Percentiles rank a stretch among this genome's conserved stretches.
Conservation (phyloP, 768 basidiomycete genomes). For the Hygrophorus pudorinus region DNA sequence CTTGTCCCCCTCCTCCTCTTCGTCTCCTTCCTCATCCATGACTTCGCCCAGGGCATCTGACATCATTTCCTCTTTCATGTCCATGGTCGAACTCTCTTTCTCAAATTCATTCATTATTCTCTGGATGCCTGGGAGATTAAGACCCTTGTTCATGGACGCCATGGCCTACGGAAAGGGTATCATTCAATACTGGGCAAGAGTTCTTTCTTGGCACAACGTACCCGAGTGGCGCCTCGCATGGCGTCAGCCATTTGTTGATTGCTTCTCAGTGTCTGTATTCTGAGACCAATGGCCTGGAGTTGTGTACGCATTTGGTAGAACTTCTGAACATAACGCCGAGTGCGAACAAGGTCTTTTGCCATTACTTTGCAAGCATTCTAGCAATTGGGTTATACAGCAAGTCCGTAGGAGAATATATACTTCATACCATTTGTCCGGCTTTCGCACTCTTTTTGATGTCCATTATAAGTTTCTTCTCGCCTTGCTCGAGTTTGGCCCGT, state of each 20-base stretch:
- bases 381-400: conserved; percentile 10
- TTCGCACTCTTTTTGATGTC: conserved; percentile 98
- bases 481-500: conserved; percentile 84
- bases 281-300: conserved; percentile 87
- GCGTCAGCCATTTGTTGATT: conserved; percentile 99
- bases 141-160: conserved; percentile 93
- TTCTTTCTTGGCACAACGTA: conserved; percentile 29
- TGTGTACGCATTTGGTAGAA: conserved; percentile 99
- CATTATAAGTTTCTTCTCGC: conserved; percentile 91
- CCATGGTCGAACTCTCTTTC: conserved; percentile 95
- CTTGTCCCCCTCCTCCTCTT: conserved; percentile 93
- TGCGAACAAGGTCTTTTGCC: conserved; percentile 97
- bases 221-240: conserved; percentile 95
- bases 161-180: conserved; percentile 60
- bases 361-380: conserved; percentile 99
- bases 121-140: conserved; percentile 92
- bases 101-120: conserved; percentile 98
- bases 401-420: conserved; percentile 5
- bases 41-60: conserved; percentile 96
- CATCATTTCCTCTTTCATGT: conserved; percentile 99
- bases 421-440: conserved; percentile 80
- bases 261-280: conserved; percentile 93
- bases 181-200: conserved; percentile 6
- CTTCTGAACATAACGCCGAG: conserved; percentile 90
- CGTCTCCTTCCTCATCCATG: conserved; percentile 96